Conservation (phyloP, 78 protist genomes). For the Polysphondylium violaceum region DNA sequence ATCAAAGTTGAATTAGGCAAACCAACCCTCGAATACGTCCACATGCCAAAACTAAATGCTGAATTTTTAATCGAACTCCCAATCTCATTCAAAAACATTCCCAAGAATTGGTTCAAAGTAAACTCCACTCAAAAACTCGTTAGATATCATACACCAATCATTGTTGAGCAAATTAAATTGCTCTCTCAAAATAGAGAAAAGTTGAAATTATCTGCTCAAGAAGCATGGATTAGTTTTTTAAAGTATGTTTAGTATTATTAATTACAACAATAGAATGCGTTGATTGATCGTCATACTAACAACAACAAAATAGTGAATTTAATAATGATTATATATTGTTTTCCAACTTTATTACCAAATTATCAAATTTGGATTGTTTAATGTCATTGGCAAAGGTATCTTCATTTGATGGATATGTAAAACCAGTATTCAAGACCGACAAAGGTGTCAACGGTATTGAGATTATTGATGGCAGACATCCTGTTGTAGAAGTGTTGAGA, state of each 20-base stretch:
- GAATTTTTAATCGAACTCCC: conserved; percentile 81
- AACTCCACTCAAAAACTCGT: conserved; percentile 43
- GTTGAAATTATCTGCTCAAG: conserved; percentile 34
- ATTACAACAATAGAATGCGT: no score
- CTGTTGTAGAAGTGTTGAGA: conserved; percentile 55
- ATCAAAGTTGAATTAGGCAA: conserved; percentile 41
- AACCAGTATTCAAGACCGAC: conserved; percentile 41
- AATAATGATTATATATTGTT: conserved; percentile 48
- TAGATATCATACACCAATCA: conserved; percentile 57
- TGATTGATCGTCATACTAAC: conserved; percentile 3
- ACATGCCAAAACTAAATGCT: conserved; percentile 30
- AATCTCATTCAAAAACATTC: conserved; percentile 25
- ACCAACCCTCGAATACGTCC: conserved; percentile 75
- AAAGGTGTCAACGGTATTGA: conserved; percentile 27
- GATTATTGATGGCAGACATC: conserved; percentile 82
- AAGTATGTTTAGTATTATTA: neutral
- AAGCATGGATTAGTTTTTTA: conserved; percentile 71
- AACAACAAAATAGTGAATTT: conserved; percentile 33
- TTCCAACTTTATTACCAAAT: conserved; percentile 4
- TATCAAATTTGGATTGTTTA: conserved; percentile 70
- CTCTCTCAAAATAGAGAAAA: conserved; percentile 42
- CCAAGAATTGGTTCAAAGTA: conserved; percentile 75
- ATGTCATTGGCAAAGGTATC: conserved; percentile 43
- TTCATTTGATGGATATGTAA: conserved; percentile 25
- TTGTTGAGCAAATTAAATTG: conserved; percentile 9